phyloP scores from a whole-genome alignment of 352 stramenopile genomes.

The Globisporangium parvum region DNA sequence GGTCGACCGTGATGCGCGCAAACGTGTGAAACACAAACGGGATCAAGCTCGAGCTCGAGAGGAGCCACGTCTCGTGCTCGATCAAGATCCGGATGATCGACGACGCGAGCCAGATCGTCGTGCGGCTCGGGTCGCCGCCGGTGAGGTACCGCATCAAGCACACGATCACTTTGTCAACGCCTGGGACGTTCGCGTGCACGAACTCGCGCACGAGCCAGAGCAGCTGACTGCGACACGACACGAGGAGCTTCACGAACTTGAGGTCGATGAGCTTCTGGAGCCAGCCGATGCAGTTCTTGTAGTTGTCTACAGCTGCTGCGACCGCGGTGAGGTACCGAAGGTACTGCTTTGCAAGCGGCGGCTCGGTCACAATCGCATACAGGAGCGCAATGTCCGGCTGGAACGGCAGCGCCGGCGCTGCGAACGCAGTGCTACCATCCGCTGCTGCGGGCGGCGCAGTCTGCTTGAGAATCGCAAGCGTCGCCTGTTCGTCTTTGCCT shows the following conservation, averaged over 20 bases:
- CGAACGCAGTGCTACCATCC: constrained; percentile 1
- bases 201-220: constrained; percentile 77
- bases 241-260: constrained; percentile 77
- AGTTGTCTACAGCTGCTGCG: constrained; percentile 40
- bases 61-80: constrained; percentile 71
- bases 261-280: constrained; percentile 80
- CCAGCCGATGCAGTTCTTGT: constrained; percentile 70
- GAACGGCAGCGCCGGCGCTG: constrained; percentile 38
- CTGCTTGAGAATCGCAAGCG: constrained; percentile 59
- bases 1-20: constrained; percentile 61
- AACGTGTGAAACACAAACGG: constrained; percentile 83
- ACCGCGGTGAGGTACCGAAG: constrained; percentile 65
- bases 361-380: constrained; percentile 74
- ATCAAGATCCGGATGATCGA: constrained; percentile 74
- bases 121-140: constrained; percentile 59
- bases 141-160: constrained; percentile 69
- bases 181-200: constrained; percentile 62
- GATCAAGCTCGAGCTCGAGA: constrained; percentile 66
- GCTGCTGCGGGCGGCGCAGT: constrained; percentile 2
- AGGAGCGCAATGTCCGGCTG: constrained; percentile 75
- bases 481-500: constrained; percentile 51
- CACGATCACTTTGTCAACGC: constrained; percentile 72
- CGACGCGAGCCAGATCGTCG: constrained; percentile 69
- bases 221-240: constrained; percentile 66
- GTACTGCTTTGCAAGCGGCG: constrained; percentile 63